phyloP scores from a whole-genome alignment of 192 early-diverging fungal species.

The Geosiphon pyriformis region DNA sequence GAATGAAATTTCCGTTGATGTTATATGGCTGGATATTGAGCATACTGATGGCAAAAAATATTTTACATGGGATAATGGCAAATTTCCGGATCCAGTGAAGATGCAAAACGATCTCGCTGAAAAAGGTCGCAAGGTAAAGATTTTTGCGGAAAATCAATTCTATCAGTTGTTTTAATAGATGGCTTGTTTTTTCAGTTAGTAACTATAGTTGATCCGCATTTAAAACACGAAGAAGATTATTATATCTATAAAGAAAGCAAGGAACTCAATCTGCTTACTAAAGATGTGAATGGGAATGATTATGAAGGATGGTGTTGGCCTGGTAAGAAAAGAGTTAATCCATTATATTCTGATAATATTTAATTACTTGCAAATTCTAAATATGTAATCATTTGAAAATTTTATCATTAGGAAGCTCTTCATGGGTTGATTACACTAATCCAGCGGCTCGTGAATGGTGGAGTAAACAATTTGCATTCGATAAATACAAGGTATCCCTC shows the following conservation, averaged over 20 bases:
- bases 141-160: not conserved
- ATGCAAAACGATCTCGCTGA: slow-evolving; percentile 75
- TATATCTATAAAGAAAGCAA: slow-evolving; percentile 72
- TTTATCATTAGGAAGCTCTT: slow-evolving; percentile 52
- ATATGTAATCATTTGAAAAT: no score
- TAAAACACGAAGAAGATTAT: slow-evolving; percentile 81
- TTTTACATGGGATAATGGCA: slow-evolving; percentile 91
- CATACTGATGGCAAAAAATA: slow-evolving; percentile 98
- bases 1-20: slow-evolving; percentile 93
- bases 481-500: slow-evolving; percentile 52
- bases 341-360: no score
- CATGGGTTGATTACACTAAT: slow-evolving; percentile 91
- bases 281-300: slow-evolving; percentile 62
- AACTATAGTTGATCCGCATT: slow-evolving; percentile 94
- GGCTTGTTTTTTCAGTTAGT: slow-evolving; percentile 61
- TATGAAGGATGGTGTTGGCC: slow-evolving; percentile 99
- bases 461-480: slow-evolving; percentile 67
- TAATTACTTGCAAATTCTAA: no score
- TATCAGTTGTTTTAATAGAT: not conserved
- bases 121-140: slow-evolving; percentile 70
- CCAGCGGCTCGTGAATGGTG: slow-evolving; percentile 75
- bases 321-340: no score
- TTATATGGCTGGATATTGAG: slow-evolving; percentile 99
- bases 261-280: slow-evolving; percentile 70
- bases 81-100: slow-evolving; percentile 80